A percentile compares a stretch with the other conserved stretches of the same genome.
These are phyloP conservation scores for Zanthoxylum bungeanum DNA, from an alignment of 345 rosid species.

Conservation along the genomic window DNA sequence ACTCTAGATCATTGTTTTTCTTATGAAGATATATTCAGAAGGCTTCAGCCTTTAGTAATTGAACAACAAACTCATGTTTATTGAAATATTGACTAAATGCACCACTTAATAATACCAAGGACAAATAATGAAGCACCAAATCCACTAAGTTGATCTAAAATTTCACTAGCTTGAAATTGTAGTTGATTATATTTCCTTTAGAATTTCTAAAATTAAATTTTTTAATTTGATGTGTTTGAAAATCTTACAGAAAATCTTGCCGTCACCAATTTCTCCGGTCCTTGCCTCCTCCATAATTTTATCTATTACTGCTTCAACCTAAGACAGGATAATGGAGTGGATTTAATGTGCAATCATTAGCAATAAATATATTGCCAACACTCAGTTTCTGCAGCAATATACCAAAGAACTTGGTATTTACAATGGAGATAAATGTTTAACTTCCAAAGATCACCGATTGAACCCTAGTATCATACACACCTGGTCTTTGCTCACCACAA, in stretches of 20 bases:
- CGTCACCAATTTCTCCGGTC: constrained; percentile 90
- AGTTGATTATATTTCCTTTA: not conserved
- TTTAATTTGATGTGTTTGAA: not conserved
- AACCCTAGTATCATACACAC: constrained; percentile 27
- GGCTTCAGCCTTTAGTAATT: not conserved
- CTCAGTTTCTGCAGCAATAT: not conserved
- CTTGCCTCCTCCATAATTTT: constrained; percentile 70
- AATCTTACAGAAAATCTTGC: constrained; percentile 73
- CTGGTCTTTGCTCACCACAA: constrained; percentile 80
- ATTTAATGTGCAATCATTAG: not conserved
- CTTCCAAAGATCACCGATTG: not conserved
- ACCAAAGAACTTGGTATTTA: not conserved
- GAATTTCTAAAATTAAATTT: not conserved
- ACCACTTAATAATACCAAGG: not conserved
- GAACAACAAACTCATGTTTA: not conserved
- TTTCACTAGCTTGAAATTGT: not conserved
- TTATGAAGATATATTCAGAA: not conserved
- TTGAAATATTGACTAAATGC: not conserved
- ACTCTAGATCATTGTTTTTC: not conserved
- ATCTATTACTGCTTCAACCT: constrained; percentile 81
- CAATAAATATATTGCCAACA: not conserved
- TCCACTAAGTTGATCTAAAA: not conserved
- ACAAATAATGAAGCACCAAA: not conserved
- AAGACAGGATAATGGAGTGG: constrained; percentile 9
- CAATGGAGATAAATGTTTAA: not conserved